Evolutionary conservation across 768 basidiomycete genomes (phyloP), one percentile per base, ranked within the genome.

Genomic region (Panellus pusillus): DNA sequence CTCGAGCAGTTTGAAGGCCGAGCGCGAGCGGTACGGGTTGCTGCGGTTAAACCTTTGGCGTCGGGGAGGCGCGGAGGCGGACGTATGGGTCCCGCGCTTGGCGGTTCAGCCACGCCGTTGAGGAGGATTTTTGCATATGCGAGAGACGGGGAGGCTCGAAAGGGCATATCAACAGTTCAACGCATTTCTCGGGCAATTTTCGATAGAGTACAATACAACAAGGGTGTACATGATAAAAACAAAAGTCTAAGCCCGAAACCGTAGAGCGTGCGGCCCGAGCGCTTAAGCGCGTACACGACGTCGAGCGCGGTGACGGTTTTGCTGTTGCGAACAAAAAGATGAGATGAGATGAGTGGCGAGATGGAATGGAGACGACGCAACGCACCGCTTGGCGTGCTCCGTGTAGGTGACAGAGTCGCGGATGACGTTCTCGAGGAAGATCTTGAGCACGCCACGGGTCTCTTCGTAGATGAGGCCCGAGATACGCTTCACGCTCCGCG

Each of bases 351-450:
- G n/a, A 52, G 45, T 17, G 50, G 2, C 29, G 9, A 44, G 38
- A 40, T 8, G 42, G 7, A 46, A 42, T 9, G 27, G 24, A 42
- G 24, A 47, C 20, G 44, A 42, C 9, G 13, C 36, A 32, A 66
- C 76, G 43, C 55, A 78, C 77, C 89, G 83, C 74, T 94, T 94
- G 51, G 92, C 91, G 78, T 94, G 92, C 74, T 93, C 91, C 59
- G 91, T 93, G 78, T 92, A 93, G 63, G 90, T 93, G 61, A 93
- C 89, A n/a, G 89, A 90, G 74, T 91, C 90, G 60, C 89, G 85
- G 71, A 93, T 91, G 69, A 93, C 81, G 64, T 83, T 83, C 72
- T 82, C 79, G 48, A 81, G 72, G 75, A 81, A 81, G 63, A 82
- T 82, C 78, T 88, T 90, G 70, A 89, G 79, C 49, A 89, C 87